Evolutionary conservation across 208 protist species (phyloP).

Genomic region (Acanthamoeba royreba): DNA sequence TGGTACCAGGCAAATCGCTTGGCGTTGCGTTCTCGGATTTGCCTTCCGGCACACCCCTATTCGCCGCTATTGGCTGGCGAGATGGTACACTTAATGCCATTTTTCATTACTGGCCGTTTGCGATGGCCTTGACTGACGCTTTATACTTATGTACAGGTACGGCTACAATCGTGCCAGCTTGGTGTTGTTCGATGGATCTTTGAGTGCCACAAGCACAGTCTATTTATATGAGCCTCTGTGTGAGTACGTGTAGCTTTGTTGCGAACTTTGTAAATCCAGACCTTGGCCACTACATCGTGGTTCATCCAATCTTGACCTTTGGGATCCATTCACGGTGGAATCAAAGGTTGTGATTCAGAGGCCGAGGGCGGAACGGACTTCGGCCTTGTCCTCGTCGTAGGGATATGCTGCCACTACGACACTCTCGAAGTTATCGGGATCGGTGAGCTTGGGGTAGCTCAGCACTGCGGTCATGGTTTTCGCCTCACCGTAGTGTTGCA

Average conservation of each 20-base stretch:
- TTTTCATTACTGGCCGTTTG: background rate
- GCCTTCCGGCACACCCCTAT: background rate
- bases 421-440: slow-evolving; percentile 35
- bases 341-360: background rate
- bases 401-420: background rate
- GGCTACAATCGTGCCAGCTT: background rate
- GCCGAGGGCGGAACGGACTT: slow-evolving; percentile 19
- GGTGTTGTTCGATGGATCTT: background rate
- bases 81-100: background rate
- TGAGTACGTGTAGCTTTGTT: background rate
- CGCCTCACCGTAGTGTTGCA: slow-evolving; percentile 49
- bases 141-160: background rate
- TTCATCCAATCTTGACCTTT: no score
- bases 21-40: background rate
- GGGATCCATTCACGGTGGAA: no score
- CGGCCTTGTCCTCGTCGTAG: slow-evolving; percentile 31
- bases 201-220: background rate
- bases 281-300: no score
- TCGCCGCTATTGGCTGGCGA: background rate
- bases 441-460: background rate
- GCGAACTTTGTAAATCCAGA: background rate
- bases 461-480: slow-evolving; percentile 46
- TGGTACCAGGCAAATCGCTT: background rate
- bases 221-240: no score
- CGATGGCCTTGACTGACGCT: no score